Evolutionary conservation across 352 stramenopile genomes (phyloP), one percentile per base, ranked within the genome.

Genomic region (Aphanomyces astaci): DNA sequence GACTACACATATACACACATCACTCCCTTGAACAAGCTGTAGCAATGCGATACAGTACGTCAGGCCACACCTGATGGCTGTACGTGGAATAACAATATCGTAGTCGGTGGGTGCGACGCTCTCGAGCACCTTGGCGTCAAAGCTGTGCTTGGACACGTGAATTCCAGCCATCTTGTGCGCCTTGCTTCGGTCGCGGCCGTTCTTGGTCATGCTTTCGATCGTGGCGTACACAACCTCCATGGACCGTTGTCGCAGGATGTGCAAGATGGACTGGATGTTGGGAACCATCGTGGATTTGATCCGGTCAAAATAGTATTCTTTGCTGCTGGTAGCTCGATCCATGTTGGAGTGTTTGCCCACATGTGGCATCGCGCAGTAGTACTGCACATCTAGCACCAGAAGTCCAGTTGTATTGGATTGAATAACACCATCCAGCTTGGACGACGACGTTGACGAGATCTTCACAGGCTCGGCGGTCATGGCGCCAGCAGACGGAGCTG

Each of bases 221-320:
- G 93, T 81, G 1, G 83, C 94, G 73, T 96, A 96, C 11, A 97
- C 77, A 10, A 97, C 76, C 74, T 97, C 90, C 30, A 86, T 79
- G 32, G 82, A 76, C 32, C 70, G 79, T 15, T 75, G 55, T 3
- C 81, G 79, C 31, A 82, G 79, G 2, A 77, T 77, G 0, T 86
- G 74, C 31, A 91, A 64, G 0, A 91, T 68, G 40, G 87, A 77
- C 52, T 89, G 79, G 36, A 87, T 76, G 32, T 76, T 81, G 9
- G 82, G 81, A 3, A 88, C 70, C 51, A 88, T 66, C 19, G 81
- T 65, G 30, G 71, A 79, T 30, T 87, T 72, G 49, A 88, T 75
- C 24, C 73, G 71, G 32, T 86, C 78, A 69, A 83, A 87, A 57
- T 82, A 82, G 31, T 72, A 53, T 0, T 60, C 62, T 22, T 68